Conservation (phyloP, 768 basidiomycete species). For the Trichaptum fuscoviolaceum region DNA sequence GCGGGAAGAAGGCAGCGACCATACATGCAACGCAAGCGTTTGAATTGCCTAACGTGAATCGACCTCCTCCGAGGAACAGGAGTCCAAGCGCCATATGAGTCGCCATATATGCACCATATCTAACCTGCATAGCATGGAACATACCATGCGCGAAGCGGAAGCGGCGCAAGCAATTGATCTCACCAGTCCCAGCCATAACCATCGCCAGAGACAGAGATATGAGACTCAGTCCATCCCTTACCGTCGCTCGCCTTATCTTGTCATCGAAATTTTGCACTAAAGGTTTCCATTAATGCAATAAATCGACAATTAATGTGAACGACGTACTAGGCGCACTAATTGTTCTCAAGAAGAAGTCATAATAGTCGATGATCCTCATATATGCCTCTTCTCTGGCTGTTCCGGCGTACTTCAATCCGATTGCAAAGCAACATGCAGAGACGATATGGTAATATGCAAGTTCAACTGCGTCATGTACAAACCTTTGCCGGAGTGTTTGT, state of each 20-base stretch:
- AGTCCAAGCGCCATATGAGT: constrained; percentile 88
- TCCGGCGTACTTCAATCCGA: constrained; percentile 91
- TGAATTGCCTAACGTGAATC: constrained; percentile 87
- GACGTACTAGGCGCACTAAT: constrained; percentile 63
- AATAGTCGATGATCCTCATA: constrained; percentile 71
- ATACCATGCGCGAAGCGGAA: constrained; percentile 88
- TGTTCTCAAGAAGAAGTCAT: constrained; percentile 71
- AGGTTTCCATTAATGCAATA: constrained; percentile 6
- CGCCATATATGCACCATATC: constrained; percentile 87
- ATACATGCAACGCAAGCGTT: constrained; percentile 89
- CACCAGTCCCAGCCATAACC: constrained; percentile 97
- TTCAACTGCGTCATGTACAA: constrained; percentile 69
- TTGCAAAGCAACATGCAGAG: constrained; percentile 85
- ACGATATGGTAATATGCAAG: constrained; percentile 89
- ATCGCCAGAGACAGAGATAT: constrained; percentile 83
- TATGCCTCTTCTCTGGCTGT: constrained; percentile 91
- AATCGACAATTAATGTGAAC: constrained; percentile 5
- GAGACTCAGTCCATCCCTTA: constrained; percentile 83
- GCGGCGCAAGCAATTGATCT: constrained; percentile 82
- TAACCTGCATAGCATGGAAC: constrained; percentile 58
- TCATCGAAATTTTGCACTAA: constrained; percentile 78
- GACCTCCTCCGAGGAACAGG: constrained; percentile 89
- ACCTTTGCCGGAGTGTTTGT: constrained; percentile 22
- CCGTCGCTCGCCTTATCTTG: constrained; percentile 80
- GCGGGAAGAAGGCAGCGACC: constrained; percentile 88